Conservation (phyloP, 257 asterid species). For the Penstemon newberryi region DNA sequence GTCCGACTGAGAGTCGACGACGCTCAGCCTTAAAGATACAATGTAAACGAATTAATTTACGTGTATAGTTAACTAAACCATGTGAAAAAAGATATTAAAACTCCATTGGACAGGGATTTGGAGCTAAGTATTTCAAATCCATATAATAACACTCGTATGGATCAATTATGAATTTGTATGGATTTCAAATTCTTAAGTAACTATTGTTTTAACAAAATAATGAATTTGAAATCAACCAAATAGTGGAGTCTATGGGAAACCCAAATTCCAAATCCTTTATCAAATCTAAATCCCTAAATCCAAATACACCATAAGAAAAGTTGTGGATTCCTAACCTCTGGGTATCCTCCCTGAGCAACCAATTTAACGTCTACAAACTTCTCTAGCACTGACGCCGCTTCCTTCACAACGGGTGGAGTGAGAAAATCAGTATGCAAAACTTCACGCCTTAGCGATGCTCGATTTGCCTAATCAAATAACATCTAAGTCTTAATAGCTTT, state of each 20-base stretch:
- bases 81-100: not conserved
- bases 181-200: no score
- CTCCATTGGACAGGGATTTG: not conserved
- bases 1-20: conserved; percentile 90
- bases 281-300: not conserved
- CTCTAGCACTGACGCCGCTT: conserved; percentile 56
- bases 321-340: conserved; percentile 58
- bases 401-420: conserved; percentile 78
- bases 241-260: not conserved
- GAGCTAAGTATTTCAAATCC: not conserved
- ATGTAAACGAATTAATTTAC: conserved; percentile 1
- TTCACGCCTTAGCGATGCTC: conserved; percentile 75
- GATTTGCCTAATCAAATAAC: conserved; percentile 55
- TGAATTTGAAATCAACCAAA: not conserved
- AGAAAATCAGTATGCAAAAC: conserved; percentile 79
- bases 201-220: no score
- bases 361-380: conserved; percentile 62
- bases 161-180: not conserved
- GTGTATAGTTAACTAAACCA: conserved; percentile 16
- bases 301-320: conserved; percentile 2
- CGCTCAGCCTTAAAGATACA: conserved; percentile 72
- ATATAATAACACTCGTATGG: not conserved
- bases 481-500: not conserved
- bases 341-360: conserved; percentile 90
- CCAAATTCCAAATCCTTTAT: not conserved